phyloP scores from a whole-genome alignment of 139 green algal species.

The Ettlia oleoabundans region DNA sequence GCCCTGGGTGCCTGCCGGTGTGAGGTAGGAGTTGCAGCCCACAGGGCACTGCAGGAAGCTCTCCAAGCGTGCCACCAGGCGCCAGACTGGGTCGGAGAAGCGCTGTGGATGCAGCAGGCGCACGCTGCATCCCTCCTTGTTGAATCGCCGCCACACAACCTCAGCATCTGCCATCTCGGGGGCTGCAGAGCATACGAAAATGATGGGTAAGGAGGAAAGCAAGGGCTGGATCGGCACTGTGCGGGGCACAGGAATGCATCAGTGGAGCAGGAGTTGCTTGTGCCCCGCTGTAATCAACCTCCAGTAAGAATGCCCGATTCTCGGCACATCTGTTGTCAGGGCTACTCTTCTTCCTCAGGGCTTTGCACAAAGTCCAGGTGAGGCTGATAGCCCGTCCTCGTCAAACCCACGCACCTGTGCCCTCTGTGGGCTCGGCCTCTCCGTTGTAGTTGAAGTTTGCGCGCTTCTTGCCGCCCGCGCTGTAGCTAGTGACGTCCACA shows the following conservation, averaged over 20 bases:
- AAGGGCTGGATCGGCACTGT: neutral
- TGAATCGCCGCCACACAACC: slow-evolving; percentile 60
- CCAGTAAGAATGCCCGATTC: too few relatives aligned
- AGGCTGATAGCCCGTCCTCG: neutral
- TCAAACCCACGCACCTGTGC: neutral
- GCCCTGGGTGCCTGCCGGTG: slow-evolving; percentile 50
- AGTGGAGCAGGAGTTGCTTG: too few relatives aligned
- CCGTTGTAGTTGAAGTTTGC: slow-evolving; percentile 65
- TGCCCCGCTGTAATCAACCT: too few relatives aligned
- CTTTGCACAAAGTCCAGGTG: too few relatives aligned
- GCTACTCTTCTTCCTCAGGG: too few relatives aligned
- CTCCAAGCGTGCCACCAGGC: slow-evolving; percentile 71
- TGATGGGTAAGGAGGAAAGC: neutral
- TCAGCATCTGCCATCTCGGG: slow-evolving; percentile 54
- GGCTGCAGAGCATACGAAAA: neutral
- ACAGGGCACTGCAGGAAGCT: slow-evolving; percentile 73
- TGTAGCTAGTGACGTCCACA: slow-evolving; percentile 66
- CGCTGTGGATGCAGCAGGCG: slow-evolving; percentile 87
- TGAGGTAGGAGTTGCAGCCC: slow-evolving; percentile 72
- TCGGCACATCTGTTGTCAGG: too few relatives aligned
- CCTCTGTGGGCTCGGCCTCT: neutral
- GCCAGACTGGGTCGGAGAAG: slow-evolving; percentile 46
- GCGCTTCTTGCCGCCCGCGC: slow-evolving; percentile 35
- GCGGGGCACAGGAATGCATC: too few relatives aligned
- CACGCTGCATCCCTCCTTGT: slow-evolving; percentile 39